phyloP scores from a whole-genome alignment of 176 grass and related monocot genomes.

The Phoenix roebelenii region DNA sequence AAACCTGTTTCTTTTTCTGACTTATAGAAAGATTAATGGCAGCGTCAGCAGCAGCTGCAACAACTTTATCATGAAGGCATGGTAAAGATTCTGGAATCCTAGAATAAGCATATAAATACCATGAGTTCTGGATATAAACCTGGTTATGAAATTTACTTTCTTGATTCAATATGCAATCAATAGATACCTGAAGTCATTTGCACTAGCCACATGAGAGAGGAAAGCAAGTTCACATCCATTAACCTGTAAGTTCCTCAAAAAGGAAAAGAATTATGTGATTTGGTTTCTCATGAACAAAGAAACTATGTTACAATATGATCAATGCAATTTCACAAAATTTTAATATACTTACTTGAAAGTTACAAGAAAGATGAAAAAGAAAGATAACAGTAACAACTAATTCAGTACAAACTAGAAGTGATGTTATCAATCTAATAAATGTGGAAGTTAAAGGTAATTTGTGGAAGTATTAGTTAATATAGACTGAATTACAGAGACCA shows the following conservation, averaged over 20 bases:
- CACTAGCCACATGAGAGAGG: slow-evolving; percentile 54
- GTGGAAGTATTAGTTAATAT: too few species aligned
- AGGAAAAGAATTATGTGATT: slow-evolving; percentile 8
- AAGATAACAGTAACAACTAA: too few species aligned
- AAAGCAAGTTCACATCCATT: slow-evolving; percentile 79
- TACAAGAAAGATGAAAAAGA: too few species aligned
- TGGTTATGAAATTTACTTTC: slow-evolving; percentile 4
- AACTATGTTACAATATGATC: neutral
- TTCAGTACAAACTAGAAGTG: too few species aligned
- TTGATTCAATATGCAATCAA: slow-evolving; percentile 11
- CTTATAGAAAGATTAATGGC: slow-evolving; percentile 47
- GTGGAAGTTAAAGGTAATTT: too few species aligned
- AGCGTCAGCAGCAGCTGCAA: slow-evolving; percentile 79
- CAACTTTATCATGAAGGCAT: slow-evolving; percentile 87
- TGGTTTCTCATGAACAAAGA: neutral
- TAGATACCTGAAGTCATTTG: slow-evolving; percentile 73
- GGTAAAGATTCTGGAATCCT: slow-evolving; percentile 84
- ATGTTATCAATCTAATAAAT: too few species aligned
- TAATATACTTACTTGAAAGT: too few species aligned
- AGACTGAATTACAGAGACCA: too few species aligned
- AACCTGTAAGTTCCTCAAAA: slow-evolving; percentile 30
- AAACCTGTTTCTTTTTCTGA: slow-evolving; percentile 78
- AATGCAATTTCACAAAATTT: neutral
- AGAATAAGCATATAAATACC: slow-evolving; percentile 21
- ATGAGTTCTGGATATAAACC: slow-evolving; percentile 2